These are phyloP conservation scores for Aspergillus calidoustus DNA, from an alignment of 2,329 filamentous ascomycete species.

Conservation along the genomic window DNA sequence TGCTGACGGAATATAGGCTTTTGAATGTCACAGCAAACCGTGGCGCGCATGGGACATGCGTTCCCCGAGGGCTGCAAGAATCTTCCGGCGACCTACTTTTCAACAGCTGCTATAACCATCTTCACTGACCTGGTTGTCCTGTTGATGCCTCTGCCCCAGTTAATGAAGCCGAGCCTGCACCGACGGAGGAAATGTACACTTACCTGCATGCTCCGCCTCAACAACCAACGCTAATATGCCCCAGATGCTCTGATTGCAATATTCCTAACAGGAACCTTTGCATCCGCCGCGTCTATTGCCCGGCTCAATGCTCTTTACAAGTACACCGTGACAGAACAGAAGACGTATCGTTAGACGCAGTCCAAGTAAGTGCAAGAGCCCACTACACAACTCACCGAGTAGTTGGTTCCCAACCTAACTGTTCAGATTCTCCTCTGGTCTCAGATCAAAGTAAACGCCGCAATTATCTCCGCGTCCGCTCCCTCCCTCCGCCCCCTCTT, in stretches of 20 bases:
- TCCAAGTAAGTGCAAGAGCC: conserved; percentile 5
- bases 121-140: conserved; percentile 20
- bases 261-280: conserved; percentile 20
- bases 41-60: conserved; percentile 21
- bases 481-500: conserved; percentile 21
- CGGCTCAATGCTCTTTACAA: conserved; percentile 21
- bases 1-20: conserved; percentile 15
- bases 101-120: conserved; percentile 15
- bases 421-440: conserved; percentile 17
- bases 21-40: conserved; percentile 22
- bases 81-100: conserved; percentile 15
- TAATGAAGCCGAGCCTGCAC: conserved; percentile 16
- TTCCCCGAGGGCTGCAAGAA: conserved; percentile 19
- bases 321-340: conserved; percentile 19
- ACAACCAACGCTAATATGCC: background rate
- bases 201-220: background rate
- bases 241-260: conserved; percentile 17
- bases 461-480: conserved; percentile 22
- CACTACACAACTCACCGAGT: background rate
- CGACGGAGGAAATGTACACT: conserved; percentile 15
- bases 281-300: conserved; percentile 20
- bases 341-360: conserved; percentile 18
- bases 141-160: conserved; percentile 18
- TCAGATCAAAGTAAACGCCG: conserved; percentile 22
- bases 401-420: background rate